phyloP scores from a whole-genome alignment of 23 red algal genomes.

The Chondrus crispus region DNA sequence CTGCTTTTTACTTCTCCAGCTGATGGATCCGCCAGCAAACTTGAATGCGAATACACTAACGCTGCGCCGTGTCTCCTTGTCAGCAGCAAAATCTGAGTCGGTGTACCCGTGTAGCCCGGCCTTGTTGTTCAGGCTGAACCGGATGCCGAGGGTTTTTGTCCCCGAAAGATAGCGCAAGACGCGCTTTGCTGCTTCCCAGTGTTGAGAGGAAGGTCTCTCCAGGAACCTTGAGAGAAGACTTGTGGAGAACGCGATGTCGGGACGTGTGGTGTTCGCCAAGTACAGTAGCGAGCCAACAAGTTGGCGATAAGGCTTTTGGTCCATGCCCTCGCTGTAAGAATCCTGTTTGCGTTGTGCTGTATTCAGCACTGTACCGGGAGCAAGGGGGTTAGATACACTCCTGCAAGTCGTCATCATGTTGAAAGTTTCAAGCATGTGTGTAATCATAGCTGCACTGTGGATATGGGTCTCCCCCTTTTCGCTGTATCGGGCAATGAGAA shows the following conservation, averaged over 20 bases:
- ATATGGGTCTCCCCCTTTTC: background rate
- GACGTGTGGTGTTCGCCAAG: background rate
- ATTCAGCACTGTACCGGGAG: background rate
- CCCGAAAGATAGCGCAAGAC: slow-evolving; percentile 21
- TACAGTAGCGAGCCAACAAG: background rate
- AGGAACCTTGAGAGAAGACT: background rate
- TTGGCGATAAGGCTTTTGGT: background rate
- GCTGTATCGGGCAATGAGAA: background rate
- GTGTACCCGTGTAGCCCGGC: background rate
- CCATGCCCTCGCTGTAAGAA: background rate
- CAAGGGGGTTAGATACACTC: background rate
- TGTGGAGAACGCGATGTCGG: background rate
- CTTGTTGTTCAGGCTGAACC: background rate
- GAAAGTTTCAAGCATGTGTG: background rate
- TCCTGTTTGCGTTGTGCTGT: background rate
- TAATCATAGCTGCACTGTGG: background rate
- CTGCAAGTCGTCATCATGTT: background rate
- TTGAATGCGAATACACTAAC: background rate
- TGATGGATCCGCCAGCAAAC: background rate
- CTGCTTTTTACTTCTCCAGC: background rate
- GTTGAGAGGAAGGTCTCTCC: background rate
- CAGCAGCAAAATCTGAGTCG: background rate
- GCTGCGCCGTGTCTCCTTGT: background rate
- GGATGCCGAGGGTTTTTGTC: background rate
- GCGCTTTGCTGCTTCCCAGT: slow-evolving; percentile 9